Conservation (phyloP, 768 basidiomycete genomes). For the Leccinum incarnatum region DNA sequence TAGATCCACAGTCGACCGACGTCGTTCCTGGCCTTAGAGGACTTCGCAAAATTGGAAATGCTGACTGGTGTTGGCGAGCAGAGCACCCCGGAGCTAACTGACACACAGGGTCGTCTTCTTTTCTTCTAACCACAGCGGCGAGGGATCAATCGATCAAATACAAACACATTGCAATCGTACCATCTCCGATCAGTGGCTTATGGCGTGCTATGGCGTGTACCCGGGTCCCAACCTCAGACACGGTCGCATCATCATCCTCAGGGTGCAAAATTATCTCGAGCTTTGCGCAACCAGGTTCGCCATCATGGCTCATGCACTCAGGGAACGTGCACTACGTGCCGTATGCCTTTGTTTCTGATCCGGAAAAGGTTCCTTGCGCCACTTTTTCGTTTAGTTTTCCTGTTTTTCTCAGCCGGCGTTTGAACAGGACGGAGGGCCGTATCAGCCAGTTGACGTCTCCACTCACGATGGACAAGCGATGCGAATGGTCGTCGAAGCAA, state of each 20-base stretch:
- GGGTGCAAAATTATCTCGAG: background rate
- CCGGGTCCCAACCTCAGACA: background rate
- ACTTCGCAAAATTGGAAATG: slow-evolving; percentile 4
- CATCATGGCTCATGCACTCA: background rate
- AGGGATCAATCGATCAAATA: slow-evolving; percentile 55
- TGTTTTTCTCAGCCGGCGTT: background rate
- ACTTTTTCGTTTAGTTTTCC: background rate
- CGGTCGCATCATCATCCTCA: background rate
- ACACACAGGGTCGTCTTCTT: slow-evolving; percentile 82
- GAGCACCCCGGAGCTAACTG: slow-evolving; percentile 25
- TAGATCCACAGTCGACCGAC: slow-evolving; percentile 52
- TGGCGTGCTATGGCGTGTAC: slow-evolving; percentile 44
- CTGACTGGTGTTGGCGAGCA: background rate
- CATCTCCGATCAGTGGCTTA: slow-evolving; percentile 55
- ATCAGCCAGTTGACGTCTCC: too few species aligned
- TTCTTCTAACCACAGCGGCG: slow-evolving; percentile 62
- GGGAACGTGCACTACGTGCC: background rate
- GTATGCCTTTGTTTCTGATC: background rate
- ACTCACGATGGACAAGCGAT: too few species aligned
- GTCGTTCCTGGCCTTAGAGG: slow-evolving; percentile 61
- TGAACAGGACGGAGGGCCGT: background rate
- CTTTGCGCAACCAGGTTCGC: background rate
- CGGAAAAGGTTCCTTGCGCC: background rate
- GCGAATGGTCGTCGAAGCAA: too few species aligned
- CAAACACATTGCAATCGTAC: slow-evolving; percentile 72